Base-by-base conservation (phyloP, 352 stramenopile genomes). In the Globisporangium nunn region DNA sequence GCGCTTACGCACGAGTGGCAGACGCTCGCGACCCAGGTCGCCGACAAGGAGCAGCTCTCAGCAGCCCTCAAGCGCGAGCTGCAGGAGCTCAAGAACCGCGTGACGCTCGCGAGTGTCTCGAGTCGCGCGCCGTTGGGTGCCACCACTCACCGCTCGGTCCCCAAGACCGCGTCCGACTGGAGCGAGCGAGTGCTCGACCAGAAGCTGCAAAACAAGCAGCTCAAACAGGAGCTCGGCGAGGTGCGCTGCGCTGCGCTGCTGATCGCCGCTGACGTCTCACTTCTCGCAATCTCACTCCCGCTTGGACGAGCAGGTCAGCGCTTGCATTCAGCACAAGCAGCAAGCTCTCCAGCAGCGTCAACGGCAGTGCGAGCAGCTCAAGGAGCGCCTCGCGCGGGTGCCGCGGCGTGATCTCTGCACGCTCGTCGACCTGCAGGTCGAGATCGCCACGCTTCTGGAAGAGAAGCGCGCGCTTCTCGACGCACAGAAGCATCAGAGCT, bases 391-490 rank as follows among this genome's bases (percentile, higher is more conserved):
- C 15, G 54, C 54, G 1, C 66, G 67, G 0, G 63, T 86, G 1
- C 74, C 76, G 29, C 56, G 62, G 10, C 68, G 75, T 49, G 71
- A 89, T 15, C 54, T 85, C 41, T 70, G 63, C 39, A 72, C 76
- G 12, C 62, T 86, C 10, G 66, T 78, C 5, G 74, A 87, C 2
- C 31, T 86, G 1, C 74, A 87, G 30, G 57, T 85, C 3, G 72
- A 83, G 45, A 77, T 89, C 35, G 69, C 68, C 0, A 59, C 71
- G 6, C 54, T 85, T 2, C 45, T 85, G 2, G 61, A 73, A 11
- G 66, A 79, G 43, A 87, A 89, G 29, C 68, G 76, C 0, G 44
- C 46, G 14, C 35, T 88, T 28, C 44, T 60, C 2, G 46, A 50
- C 18, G 17, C 46, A 4, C 55, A 41, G 8, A 74, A 84, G 56